Conservation (phyloP, 495 filamentous ascomycete genomes). For the Articulospora tetracladia region DNA sequence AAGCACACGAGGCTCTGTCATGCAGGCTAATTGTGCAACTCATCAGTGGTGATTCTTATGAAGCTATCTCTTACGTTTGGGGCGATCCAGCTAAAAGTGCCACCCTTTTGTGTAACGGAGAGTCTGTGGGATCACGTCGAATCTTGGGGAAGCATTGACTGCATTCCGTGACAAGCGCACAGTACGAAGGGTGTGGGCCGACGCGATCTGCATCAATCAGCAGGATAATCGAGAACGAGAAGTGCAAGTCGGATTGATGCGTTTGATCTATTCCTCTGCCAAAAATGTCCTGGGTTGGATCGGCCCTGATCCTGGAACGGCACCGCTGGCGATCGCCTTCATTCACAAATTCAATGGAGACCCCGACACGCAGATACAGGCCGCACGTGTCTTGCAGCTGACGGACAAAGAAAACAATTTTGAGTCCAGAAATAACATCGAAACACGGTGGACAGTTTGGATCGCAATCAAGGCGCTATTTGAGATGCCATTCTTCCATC, state of each 20-base stretch:
- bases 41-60: not conserved
- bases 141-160: not conserved
- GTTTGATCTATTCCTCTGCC: not conserved
- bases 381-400: not conserved
- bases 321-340: not conserved
- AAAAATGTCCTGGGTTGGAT: not conserved
- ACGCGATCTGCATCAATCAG: not conserved
- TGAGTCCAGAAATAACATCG: not conserved
- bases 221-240: not conserved
- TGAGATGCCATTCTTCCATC: constrained; percentile 1
- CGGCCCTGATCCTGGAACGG: not conserved
- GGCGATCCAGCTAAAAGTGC: not conserved
- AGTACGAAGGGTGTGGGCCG: not conserved
- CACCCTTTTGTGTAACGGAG: not conserved
- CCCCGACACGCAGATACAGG: not conserved
- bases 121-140: not conserved
- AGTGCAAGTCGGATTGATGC: not conserved
- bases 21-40: not conserved
- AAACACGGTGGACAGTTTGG: not conserved
- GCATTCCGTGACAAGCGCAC: not conserved
- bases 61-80: constrained; percentile 4
- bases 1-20: not conserved
- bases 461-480: not conserved
- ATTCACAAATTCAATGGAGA: not conserved
- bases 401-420: not conserved